Evolutionary conservation across 192 early-diverging fungal species (phyloP).

Genomic region (Lobulomyces angularis): DNA sequence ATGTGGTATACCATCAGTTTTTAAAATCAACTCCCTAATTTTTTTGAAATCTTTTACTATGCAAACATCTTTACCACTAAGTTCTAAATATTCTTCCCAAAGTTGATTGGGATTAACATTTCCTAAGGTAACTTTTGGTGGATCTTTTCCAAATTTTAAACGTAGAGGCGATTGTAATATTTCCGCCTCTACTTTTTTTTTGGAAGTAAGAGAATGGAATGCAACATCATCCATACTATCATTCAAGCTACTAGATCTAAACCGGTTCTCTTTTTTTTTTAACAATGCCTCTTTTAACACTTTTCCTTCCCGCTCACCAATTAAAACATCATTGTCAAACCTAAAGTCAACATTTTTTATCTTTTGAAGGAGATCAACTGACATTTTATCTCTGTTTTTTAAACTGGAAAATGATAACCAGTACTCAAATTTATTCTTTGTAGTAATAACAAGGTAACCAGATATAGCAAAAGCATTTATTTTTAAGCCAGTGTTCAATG

Average conservation of each 20-base stretch:
- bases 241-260: conserved; percentile 11
- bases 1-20: conserved; percentile 29
- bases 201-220: conserved; percentile 3
- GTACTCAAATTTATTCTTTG: conserved; percentile 22
- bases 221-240: conserved; percentile 10
- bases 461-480: conserved; percentile 22
- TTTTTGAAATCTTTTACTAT: conserved; percentile 32
- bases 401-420: conserved; percentile 25
- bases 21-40: conserved; percentile 32
- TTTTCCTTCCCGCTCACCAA: conserved; percentile 25
- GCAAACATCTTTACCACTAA: conserved; percentile 32
- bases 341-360: conserved; percentile 35
- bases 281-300: conserved; percentile 1
- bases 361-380: conserved; percentile 18
- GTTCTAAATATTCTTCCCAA: conserved; percentile 38
- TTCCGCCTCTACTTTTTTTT: conserved; percentile 13
- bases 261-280: not conserved
- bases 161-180: conserved; percentile 6
- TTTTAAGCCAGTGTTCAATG: conserved; percentile 17
- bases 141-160: conserved; percentile 9
- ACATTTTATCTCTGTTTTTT: conserved; percentile 25
- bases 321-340: conserved; percentile 30
- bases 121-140: not conserved
- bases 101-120: no score
- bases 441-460: conserved; percentile 32